phyloP scores from a whole-genome alignment of 257 asterid genomes.

The Lycium barbarum region DNA sequence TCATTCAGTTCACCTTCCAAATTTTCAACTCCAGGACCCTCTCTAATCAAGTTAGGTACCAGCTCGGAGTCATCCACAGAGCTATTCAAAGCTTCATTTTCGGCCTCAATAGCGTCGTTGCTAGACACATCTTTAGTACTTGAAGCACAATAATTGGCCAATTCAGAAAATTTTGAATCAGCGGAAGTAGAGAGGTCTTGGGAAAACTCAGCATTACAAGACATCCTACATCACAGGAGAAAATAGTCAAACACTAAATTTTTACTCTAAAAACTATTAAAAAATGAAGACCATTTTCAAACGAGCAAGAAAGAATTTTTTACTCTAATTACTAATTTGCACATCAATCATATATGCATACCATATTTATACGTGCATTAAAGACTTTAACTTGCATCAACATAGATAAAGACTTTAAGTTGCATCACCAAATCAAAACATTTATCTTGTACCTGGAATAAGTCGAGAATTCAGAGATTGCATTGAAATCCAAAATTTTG shows the following conservation, averaged over 20 bases:
- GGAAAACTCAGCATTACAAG: constrained; percentile 33
- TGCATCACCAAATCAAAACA: no score
- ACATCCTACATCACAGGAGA: constrained; percentile 23
- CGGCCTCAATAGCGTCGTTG: constrained; percentile 39
- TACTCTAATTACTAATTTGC: not conserved
- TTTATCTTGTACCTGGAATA: not conserved
- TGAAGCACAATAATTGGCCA: constrained; percentile 38
- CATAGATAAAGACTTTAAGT: not conserved
- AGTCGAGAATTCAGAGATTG: constrained; percentile 19
- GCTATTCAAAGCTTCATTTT: constrained; percentile 43
- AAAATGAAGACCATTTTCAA: not conserved
- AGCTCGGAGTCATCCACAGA: constrained; percentile 36
- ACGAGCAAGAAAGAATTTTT: not conserved
- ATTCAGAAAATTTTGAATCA: constrained; percentile 47
- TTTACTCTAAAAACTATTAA: not conserved
- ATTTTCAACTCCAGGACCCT: constrained; percentile 38
- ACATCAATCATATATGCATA: not conserved
- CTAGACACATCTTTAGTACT: constrained; percentile 38
- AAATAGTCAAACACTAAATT: not conserved
- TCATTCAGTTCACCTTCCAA: constrained; percentile 42
- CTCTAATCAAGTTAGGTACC: constrained; percentile 39
- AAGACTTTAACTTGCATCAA: not conserved
- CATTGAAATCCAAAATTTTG: constrained; percentile 10
- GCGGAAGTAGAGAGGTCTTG: constrained; percentile 38
- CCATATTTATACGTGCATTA: not conserved